A percentile compares a stretch with the other conserved stretches of the same genome.
These are phyloP conservation scores for Colletotrichum sp. DNA, from an alignment of 2,329 filamentous ascomycete species.

Conservation along the genomic window DNA sequence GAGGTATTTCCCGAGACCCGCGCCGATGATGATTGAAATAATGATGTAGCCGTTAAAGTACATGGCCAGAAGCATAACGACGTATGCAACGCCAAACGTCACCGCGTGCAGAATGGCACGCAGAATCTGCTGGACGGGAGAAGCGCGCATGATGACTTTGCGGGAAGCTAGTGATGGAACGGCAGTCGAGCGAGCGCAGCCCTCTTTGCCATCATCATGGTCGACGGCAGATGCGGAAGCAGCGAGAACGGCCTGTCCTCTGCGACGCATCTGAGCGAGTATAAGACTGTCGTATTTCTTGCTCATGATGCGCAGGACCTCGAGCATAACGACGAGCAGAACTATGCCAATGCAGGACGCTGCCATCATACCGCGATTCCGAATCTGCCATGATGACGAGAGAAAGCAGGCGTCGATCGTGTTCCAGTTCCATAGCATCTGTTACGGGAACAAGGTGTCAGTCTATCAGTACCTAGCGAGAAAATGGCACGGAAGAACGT, in stretches of 20 bases:
- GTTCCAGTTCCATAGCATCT: conserved; percentile 18
- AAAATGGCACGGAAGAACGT: neutral
- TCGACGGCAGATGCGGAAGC: neutral
- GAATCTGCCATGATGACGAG: neutral
- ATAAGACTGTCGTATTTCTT: neutral
- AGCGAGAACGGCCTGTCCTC: neutral
- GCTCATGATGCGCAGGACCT: neutral
- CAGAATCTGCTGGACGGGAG: neutral
- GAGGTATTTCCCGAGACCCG: conserved; percentile 55
- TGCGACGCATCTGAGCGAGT: neutral
- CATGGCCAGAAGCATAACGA: conserved; percentile 6
- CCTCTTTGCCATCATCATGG: neutral
- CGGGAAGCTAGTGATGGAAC: neutral
- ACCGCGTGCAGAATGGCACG: neutral
- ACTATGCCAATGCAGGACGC: neutral
- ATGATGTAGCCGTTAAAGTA: conserved; percentile 16
- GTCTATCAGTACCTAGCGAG: neutral
- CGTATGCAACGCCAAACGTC: neutral
- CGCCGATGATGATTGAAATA: conserved; percentile 36
- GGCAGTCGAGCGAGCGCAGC: neutral
- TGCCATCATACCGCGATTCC: conserved; percentile 9
- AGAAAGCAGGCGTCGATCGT: conserved; percentile 10
- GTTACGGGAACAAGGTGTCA: accelerated
- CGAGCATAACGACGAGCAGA: conserved; percentile 1
- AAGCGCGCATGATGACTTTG: neutral